These are phyloP conservation scores for Rubia peregrina DNA, from an alignment of 305 asterid species.

Conservation along the genomic window DNA sequence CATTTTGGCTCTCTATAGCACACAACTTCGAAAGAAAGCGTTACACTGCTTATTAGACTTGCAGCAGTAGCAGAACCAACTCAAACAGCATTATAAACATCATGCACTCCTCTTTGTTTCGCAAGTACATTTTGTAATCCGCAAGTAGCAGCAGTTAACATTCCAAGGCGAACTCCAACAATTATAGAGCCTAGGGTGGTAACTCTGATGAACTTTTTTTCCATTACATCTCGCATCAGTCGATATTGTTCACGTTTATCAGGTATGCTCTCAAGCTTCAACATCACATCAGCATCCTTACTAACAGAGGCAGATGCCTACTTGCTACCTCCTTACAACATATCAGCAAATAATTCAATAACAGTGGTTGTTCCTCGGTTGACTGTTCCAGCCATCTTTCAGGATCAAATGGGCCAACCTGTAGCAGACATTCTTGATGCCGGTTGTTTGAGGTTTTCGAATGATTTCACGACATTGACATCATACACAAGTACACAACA, in stretches of 20 bases:
- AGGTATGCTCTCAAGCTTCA: slow-evolving; percentile 91
- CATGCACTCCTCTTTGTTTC: slow-evolving; percentile 78
- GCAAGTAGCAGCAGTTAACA: slow-evolving; percentile 80
- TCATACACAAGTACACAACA: no score
- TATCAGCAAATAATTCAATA: no score
- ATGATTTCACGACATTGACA: no score
- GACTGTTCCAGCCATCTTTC: no score
- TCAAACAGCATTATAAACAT: slow-evolving; percentile 71
- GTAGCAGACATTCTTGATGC: no score
- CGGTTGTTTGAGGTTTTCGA: no score
- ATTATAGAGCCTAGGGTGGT: slow-evolving; percentile 88
- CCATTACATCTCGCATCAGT: slow-evolving; percentile 96
- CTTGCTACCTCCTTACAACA: no score
- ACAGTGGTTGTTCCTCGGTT: no score
- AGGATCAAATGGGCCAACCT: no score
- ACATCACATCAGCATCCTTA: slow-evolving; percentile 91
- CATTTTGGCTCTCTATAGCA: neutral
- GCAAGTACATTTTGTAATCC: slow-evolving; percentile 78
- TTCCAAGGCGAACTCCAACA: slow-evolving; percentile 93
- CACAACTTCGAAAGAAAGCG: neutral
- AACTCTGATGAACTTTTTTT: slow-evolving; percentile 79
- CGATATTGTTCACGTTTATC: slow-evolving; percentile 93
- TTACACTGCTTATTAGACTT: neutral
- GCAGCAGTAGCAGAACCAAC: slow-evolving; percentile 90
- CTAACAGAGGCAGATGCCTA: slow-evolving; percentile 16